Evolutionary conservation across 495 filamentous ascomycete species (phyloP).

Genomic region (Recurvomyces mirabilis): DNA sequence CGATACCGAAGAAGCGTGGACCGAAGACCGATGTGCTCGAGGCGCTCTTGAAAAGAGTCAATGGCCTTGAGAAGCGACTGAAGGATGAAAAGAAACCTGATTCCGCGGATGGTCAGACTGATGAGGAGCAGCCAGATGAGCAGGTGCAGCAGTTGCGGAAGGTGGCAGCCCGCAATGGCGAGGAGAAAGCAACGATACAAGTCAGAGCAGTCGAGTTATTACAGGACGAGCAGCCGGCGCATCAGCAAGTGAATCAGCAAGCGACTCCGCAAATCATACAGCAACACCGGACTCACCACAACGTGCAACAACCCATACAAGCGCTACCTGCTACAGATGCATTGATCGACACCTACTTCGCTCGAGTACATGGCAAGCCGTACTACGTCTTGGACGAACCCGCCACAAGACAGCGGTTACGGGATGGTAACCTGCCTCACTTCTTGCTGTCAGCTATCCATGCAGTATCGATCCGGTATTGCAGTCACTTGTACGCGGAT

Average conservation of each 20-base stretch:
- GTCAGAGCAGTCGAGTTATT: too few relatives aligned
- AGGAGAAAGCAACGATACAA: too few relatives aligned
- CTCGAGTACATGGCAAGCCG: slow-evolving; percentile 64
- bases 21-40: slow-evolving; percentile 84
- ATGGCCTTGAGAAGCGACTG: slow-evolving; percentile 67
- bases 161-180: neutral
- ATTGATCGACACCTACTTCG: slow-evolving; percentile 66
- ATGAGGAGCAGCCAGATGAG: neutral
- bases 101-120: neutral
- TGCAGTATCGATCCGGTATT: slow-evolving; percentile 59
- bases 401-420: slow-evolving; percentile 52
- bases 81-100: slow-evolving; percentile 45
- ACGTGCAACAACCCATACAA: neutral
- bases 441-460: slow-evolving; percentile 60
- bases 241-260: slow-evolving; percentile 1
- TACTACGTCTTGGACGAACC: slow-evolving; percentile 68
- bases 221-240: neutral
- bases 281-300: neutral
- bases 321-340: slow-evolving; percentile 36
- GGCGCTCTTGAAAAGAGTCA: slow-evolving; percentile 69
- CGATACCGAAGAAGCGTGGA: slow-evolving; percentile 76
- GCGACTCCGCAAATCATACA: neutral
- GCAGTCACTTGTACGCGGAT: slow-evolving; percentile 43
- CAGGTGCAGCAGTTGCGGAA: neutral
- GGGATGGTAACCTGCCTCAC: slow-evolving; percentile 51